Base-by-base conservation (phyloP, 176 grass and related monocot genomes). In the Ananas comosus region DNA sequence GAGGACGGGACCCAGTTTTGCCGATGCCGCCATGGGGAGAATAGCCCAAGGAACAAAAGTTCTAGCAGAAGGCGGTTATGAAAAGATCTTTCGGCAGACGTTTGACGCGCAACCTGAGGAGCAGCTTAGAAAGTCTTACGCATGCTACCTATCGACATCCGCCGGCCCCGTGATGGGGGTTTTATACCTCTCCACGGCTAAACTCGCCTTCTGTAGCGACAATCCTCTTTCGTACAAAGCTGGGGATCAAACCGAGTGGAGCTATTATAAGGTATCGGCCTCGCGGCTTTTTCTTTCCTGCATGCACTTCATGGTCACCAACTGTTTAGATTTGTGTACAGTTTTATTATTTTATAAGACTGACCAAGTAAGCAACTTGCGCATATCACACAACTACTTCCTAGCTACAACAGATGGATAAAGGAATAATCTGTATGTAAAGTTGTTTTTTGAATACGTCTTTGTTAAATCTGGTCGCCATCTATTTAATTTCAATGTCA, bases 191-290 rank as follows among this genome's bases (percentile, higher is more conserved):
- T 96, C 88, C 16, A 88, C 88, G 1, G 85, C 80, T 64, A 86
- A 84, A 67, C 78, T 96, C 80, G 91, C 91, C 51, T 96, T 91
- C 83, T 96, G 91, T 73, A 91, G 91, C 14, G 91, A 96, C 69
- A 83, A 27, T 65, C 91, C 91, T 18, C 71, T 96, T 59, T 76
- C 82, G 13, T 86, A 88, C 65, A 56, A 80, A 57, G 65, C 64
- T 64, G 78, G 72, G 13, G 85, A 84, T 49, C 28, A 29, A 9
- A 88, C 69, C 2, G 88, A 96, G 50, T 96, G 88, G 88, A 91
- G 74, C 78, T 91, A 91, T 74, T 91, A 86, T 73, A 96, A 96
- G 88, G 91, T 90, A 53, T 50, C 33, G 27, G 16, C 17, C 10
- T 54, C 54, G 7, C 54, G 14, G 8, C 7, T 58, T 58, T n/a